Conservation (phyloP, 768 basidiomycete species). For the Fomitopsis pulvina region DNA sequence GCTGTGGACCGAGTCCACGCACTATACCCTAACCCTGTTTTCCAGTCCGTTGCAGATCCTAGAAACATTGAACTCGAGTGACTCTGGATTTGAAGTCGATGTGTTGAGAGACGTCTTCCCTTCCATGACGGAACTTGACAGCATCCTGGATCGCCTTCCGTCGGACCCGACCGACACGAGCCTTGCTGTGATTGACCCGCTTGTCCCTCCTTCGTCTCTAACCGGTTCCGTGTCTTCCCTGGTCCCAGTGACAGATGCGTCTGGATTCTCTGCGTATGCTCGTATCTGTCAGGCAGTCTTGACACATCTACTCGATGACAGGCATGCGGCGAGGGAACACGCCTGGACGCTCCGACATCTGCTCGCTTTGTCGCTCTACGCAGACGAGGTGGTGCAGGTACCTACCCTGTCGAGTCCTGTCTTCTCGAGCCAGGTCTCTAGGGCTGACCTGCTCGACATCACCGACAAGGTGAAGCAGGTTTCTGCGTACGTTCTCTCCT, state of each 20-base stretch:
- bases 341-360: slow-evolving; percentile 69
- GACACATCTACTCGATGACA: slow-evolving; percentile 47
- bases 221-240: slow-evolving; percentile 11
- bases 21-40: background rate
- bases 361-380: slow-evolving; percentile 53
- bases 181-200: slow-evolving; percentile 52
- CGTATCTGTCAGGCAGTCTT: slow-evolving; percentile 54
- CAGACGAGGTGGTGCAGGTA: slow-evolving; percentile 52
- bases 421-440: slow-evolving; percentile 35
- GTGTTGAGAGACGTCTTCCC: slow-evolving; percentile 49
- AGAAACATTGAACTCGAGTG: slow-evolving; percentile 18
- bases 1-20: background rate
- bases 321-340: slow-evolving; percentile 50
- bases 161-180: slow-evolving; percentile 44
- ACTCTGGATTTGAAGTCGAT: slow-evolving; percentile 32
- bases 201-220: slow-evolving; percentile 40
- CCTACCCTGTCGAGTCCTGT: slow-evolving; percentile 42
- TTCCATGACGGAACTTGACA: slow-evolving; percentile 35
- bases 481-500: slow-evolving; percentile 57
- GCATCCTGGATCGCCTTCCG: slow-evolving; percentile 36
- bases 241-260: slow-evolving; percentile 30
- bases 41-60: slow-evolving; percentile 17
- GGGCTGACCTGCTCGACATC: slow-evolving; percentile 32
- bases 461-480: slow-evolving; percentile 43
- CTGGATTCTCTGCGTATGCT: slow-evolving; percentile 58